These are phyloP conservation scores for Chlorella ohadii DNA, from an alignment of 139 green algal genomes.

Conservation along the genomic window DNA sequence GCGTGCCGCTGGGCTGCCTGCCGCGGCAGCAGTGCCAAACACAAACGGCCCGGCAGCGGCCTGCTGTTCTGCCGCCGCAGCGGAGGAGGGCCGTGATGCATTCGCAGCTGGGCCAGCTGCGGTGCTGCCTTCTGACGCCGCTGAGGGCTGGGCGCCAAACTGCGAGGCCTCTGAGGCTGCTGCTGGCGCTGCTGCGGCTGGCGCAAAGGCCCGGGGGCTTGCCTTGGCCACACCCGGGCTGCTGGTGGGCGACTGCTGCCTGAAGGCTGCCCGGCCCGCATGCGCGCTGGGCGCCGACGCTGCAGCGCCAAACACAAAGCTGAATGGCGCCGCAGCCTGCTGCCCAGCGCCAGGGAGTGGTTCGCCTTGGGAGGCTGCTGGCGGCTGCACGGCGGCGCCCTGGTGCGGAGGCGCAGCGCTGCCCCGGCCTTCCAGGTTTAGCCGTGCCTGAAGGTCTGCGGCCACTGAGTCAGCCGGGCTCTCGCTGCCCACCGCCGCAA, in stretches of 20 bases:
- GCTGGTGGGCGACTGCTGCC: background rate
- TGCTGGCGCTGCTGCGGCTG: background rate
- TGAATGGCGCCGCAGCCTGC: background rate
- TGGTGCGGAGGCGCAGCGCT: background rate
- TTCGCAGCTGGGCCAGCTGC: background rate
- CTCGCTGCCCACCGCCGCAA: background rate
- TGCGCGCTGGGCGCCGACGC: background rate
- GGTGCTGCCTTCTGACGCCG: background rate
- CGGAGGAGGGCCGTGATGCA: too few species aligned
- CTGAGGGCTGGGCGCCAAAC: background rate
- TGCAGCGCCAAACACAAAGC: constrained; percentile 17
- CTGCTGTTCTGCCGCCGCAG: background rate
- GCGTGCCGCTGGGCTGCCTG: background rate
- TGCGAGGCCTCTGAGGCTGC: background rate
- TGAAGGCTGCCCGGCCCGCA: background rate
- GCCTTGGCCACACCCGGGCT: background rate
- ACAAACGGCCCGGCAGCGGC: background rate
- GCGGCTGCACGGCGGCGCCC: background rate
- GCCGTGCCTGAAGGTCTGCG: background rate
- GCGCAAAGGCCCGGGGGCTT: background rate
- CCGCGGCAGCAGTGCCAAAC: background rate
- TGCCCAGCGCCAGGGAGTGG: background rate
- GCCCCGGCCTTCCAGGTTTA: background rate
- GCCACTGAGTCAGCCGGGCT: constrained; percentile 1
- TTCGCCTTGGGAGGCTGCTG: too few species aligned